Evolutionary conservation across 768 basidiomycete genomes (phyloP).

Genomic region (Boletus patriciae): DNA sequence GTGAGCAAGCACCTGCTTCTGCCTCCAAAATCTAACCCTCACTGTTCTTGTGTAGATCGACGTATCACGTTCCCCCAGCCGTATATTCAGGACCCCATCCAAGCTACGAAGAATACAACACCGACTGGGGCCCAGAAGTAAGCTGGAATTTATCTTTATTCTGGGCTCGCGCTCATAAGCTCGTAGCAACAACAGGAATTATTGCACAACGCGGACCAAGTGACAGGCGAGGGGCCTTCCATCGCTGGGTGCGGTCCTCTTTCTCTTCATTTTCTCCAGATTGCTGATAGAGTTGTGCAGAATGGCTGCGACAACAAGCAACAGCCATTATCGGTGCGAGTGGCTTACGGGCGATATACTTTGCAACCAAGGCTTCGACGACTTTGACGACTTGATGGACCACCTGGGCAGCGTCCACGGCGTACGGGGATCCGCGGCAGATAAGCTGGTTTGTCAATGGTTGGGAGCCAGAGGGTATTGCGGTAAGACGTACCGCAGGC

Average conservation of each 20-base stretch:
- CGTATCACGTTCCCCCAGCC: neutral
- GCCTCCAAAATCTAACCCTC: neutral
- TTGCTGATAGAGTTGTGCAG: constrained; percentile 2
- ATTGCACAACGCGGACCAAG: neutral
- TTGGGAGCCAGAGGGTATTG: neutral
- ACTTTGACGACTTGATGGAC: constrained; percentile 4
- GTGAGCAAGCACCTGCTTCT: neutral
- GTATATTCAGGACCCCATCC: neutral
- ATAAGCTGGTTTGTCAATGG: constrained; percentile 8
- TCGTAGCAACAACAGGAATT: constrained; percentile 5
- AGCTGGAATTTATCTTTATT: neutral
- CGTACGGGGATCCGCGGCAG: neutral
- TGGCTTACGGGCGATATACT: neutral
- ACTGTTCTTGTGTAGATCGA: neutral
- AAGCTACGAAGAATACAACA: neutral
- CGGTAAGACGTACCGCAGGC: neutral
- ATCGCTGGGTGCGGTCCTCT: neutral
- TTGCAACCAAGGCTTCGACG: neutral
- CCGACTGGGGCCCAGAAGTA: constrained; percentile 7
- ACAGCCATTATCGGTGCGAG: neutral
- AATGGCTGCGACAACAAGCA: neutral
- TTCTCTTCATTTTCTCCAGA: neutral
- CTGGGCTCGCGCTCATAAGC: neutral
- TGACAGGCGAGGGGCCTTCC: neutral
- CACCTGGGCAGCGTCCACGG: neutral